Base-by-base conservation (phyloP, 305 asterid genomes). In the Rubia occidens region DNA sequence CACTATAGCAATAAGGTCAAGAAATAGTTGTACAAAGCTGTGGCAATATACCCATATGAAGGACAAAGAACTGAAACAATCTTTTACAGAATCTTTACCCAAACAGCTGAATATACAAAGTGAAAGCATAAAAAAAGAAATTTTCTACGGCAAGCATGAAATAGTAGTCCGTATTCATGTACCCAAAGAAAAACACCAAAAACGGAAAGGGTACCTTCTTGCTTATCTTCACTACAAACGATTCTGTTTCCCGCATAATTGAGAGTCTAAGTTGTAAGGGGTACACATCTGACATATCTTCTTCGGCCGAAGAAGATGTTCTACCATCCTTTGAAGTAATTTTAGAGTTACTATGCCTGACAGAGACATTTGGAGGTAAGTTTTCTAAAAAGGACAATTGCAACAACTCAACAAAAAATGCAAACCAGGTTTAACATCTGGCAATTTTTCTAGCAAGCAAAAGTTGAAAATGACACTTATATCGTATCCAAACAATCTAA, bases 271-370 rank as follows among this genome's bases (percentile, higher is more conserved):
- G 89, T 80, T 86, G 95, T 78, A 94, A 79, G 37, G 97, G 97
- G 79, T 85, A 94, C 75, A 94, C 95, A 82, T 94, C 99, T 11
- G 95, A 81, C 87, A 86, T 90, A 78, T 89, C 96, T 70, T 90
- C 98, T 76, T 89, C 95, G 14, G 77, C 81, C 56, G 83, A 85
- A 76, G 83, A 78, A 74, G 84, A 81, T 71, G 80, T 81, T 79
- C 77, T 85, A 59, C 78, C 84, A 60, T 85, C 89, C 85, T 87
- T 87, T 64, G 79, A 67, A 26, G 85, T 79, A 78, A 47, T 78
- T 83, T 82, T 94, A 70, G 84, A 85, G 78, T 85, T 85, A 77
- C 95, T 90, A 76, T 94, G 97, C 99, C 99, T 94, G 81, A 62
- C 71, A 65, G 64, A 59, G 43, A 68, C 20, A 26, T 18, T 64